These are phyloP conservation scores for Trametes hirsuta DNA, from an alignment of 1,284 basidiomycete genomes.

Conservation along the genomic window DNA sequence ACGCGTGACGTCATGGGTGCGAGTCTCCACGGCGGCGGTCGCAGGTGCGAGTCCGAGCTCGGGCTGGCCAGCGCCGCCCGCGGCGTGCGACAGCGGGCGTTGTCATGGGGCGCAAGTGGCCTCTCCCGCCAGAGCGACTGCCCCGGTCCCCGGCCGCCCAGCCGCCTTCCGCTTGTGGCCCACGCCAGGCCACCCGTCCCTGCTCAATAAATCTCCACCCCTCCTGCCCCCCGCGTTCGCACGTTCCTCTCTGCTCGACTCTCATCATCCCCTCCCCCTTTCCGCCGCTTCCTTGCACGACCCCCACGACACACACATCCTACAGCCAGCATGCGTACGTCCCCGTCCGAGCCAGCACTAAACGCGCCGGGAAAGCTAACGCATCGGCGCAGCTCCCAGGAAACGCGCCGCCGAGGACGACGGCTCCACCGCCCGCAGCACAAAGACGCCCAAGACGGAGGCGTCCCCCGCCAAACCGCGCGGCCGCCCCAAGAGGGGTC, in stretches of 20 bases:
- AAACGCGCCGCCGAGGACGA: constrained; percentile 53
- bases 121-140: background rate
- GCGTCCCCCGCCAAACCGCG: constrained; percentile 27
- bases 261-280: background rate
- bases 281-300: background rate
- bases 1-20: constrained; percentile 20
- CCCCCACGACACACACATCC: constrained; percentile 27
- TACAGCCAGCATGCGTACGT: constrained; percentile 30
- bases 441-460: constrained; percentile 54
- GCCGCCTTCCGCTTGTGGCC: background rate
- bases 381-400: constrained; percentile 37
- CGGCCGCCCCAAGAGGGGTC: constrained; percentile 40
- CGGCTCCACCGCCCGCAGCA: constrained; percentile 44
- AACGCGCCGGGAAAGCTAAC: background rate
- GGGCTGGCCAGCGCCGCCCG: background rate
- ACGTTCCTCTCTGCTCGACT: background rate
- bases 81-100: constrained; percentile 7
- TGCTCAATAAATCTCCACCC: constrained; percentile 11
- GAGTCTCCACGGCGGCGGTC: background rate
- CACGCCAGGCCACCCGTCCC: background rate
- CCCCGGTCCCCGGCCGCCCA: background rate
- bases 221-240: background rate
- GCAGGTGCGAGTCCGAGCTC: constrained; percentile 13
- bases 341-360: background rate
- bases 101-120: constrained; percentile 15